These are phyloP conservation scores for Lathyrus tuberosus DNA, from an alignment of 306 rosid genomes.

Conservation along the genomic window DNA sequence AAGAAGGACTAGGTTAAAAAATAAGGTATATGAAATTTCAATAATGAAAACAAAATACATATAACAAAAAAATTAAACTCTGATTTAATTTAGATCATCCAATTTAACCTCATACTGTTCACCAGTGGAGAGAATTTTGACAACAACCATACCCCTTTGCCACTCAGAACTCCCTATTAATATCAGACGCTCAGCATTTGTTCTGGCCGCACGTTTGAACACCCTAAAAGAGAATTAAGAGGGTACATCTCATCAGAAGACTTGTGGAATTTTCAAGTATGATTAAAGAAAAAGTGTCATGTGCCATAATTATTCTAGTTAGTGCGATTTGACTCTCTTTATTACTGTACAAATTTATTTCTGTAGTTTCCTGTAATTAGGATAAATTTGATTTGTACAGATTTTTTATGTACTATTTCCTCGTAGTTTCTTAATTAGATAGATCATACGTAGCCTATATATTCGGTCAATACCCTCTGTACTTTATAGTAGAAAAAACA, in stretches of 20 bases:
- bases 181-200: slow-evolving; percentile 76
- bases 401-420: slow-evolving; percentile 1
- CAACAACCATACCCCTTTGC: slow-evolving; percentile 85
- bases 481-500: slow-evolving; percentile 7
- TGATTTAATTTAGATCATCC: slow-evolving; percentile 64
- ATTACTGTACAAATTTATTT: slow-evolving; percentile 12
- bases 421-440: slow-evolving; percentile 1
- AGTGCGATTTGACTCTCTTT: background rate
- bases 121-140: slow-evolving; percentile 84
- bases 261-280: slow-evolving; percentile 1
- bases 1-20: slow-evolving; percentile 12
- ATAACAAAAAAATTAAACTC: slow-evolving; percentile 19
- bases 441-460: background rate
- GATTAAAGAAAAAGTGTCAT: slow-evolving; percentile 7
- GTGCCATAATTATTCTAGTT: background rate
- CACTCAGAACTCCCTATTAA: slow-evolving; percentile 91
- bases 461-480: slow-evolving; percentile 10
- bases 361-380: background rate
- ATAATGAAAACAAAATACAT: slow-evolving; percentile 30
- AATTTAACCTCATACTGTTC: slow-evolving; percentile 83
- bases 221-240: slow-evolving; percentile 59
- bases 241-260: slow-evolving; percentile 36
- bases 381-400: slow-evolving; percentile 2
- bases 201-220: slow-evolving; percentile 74
- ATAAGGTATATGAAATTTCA: slow-evolving; percentile 29